Evolutionary conservation across 2,329 filamentous ascomycete species (phyloP), one percentile per base, ranked within the genome.

Genomic region (Phialophora chinensis): DNA sequence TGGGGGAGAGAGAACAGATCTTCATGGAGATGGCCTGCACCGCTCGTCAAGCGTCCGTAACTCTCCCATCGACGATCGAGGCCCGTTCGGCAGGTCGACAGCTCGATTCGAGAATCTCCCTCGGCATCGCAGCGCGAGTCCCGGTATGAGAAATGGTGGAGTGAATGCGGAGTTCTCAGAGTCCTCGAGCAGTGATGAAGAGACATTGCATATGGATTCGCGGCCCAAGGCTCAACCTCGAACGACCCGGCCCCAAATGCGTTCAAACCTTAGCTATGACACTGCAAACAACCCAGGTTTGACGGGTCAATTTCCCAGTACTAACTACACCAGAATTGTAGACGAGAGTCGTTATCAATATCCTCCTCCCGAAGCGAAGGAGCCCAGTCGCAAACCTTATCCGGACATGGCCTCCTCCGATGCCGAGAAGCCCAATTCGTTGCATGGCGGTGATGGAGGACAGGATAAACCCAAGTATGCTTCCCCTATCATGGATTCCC

Each of bases 1-100:
- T 33, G 80, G 82, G 62, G 86, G 86, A 35, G 86, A 89, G 73
- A 85, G 81, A 70, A 88, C 83, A 0, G 84, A 85, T 63, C 81
- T 87, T 71, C 82, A 81, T 47, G 82, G 79, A 66, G 78, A 84
- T 38, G 80, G 81, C 17, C 71, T 87, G 8, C 79, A 80, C 53
- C 81, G 85, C 53, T 86, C 86, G 61, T 77, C 82, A 12, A 88
- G 84, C 71, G 81, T 83, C 63, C 81, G 84, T 44, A 81, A 84
- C 70, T 80, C 83, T 2, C 80, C 83, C 4, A 72, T 76, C n/a
- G 76, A 75, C 10, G 72, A 71, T 49, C 66, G 65, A 29, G 71
- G 62, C 66, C 75, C 66, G 72, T 76, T 67, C 68, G 78, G 42
- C 74, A 75, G 35, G 77, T 77, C n/a, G 76, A 77, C 66, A 75